Base-by-base conservation (phyloP, 1,284 basidiomycete species). In the Irpex sp. region DNA sequence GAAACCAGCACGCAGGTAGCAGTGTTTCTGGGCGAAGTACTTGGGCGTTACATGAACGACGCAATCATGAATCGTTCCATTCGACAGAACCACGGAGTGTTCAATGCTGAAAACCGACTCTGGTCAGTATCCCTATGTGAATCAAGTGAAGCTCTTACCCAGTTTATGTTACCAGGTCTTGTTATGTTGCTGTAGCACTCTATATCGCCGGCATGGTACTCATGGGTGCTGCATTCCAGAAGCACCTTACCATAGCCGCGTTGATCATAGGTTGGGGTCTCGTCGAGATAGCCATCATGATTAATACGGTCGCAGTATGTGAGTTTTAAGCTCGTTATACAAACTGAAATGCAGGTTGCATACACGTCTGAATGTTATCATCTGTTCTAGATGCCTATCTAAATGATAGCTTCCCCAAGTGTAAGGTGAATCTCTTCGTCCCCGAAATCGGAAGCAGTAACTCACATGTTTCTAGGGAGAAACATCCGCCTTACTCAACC, bases 251-350 rank as follows among this genome's bases (percentile, higher is more conserved):
- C 49, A 75, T 85, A 8, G 82, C 76, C 5, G 86, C 81, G 1
- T 68, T 89, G 54, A 78, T 89, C 11, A 81, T 89, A 76, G 87
- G 87, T 1, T 89, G 88, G 88, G 87, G 86, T 1, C 82, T 88
- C 44, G 82, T 85, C 0, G 80, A 85, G 65, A 72, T 84, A 5
- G 78, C 84, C 0, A 76, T 83, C 60, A 89, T 89, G 86, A 78
- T 89, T 66, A 85, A 82, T 67, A 89, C 88, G 0, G 85, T 87
- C 21, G 85, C 82, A 0, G 78, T 88, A 55, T 88, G 82, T 85
- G 57, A 62, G 84, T 76, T 47, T 56, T n/a, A 59, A 54, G 47
- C 31, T 34, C 6, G 6, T 34, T 34, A 4, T 34, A 56, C 59
- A 34, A 34, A 37, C 55, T 38, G 6, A 47, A 13, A 47, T 47